Conservation (phyloP, 2,329 filamentous ascomycete genomes). For the Pseudogymnoascus sp. region DNA sequence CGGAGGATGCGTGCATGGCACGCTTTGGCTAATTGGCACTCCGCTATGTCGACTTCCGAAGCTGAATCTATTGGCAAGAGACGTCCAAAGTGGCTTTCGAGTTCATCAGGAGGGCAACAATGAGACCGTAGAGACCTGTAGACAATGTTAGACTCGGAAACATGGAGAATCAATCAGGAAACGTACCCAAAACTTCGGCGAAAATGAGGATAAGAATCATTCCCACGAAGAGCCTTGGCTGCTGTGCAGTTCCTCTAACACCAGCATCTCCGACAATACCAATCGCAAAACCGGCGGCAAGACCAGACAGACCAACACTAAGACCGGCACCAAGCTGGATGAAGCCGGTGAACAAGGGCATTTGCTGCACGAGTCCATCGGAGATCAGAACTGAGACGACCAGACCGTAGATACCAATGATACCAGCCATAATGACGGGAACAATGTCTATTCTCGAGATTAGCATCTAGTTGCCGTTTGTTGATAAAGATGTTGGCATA, state of each 20-base stretch:
- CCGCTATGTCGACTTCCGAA: not conserved
- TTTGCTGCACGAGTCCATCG: conserved; percentile 63
- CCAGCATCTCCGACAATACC: conserved; percentile 83
- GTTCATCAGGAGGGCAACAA: conserved; percentile 99
- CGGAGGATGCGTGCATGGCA: not conserved
- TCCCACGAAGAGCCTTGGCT: conserved; percentile 62
- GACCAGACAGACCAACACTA: conserved; percentile 70
- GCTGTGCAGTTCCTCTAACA: conserved; percentile 73
- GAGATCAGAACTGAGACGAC: conserved; percentile 84
- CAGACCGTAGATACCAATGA: conserved; percentile 97
- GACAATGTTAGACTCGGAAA: conserved; percentile 22
- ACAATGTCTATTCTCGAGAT: conserved; percentile 68
- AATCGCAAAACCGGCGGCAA: conserved; percentile 79
- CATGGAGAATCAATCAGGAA: not conserved
- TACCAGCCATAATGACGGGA: conserved; percentile 99
- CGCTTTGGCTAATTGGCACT: conserved; percentile 1
- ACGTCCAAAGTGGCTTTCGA: conserved; percentile 68
- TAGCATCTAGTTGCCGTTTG: conserved; percentile 12
- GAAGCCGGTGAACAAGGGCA: conserved; percentile 73
- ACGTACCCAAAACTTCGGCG: conserved; percentile 70
- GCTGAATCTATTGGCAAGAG: conserved; percentile 43
- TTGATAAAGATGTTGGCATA: conserved; percentile 41
- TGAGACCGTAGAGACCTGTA: conserved; percentile 93
- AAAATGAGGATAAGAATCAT: conserved; percentile 83
- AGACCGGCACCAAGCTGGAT: conserved; percentile 81